Base-by-base conservation (phyloP, 441 rosid genomes). In the Theobroma grandiflorum region DNA sequence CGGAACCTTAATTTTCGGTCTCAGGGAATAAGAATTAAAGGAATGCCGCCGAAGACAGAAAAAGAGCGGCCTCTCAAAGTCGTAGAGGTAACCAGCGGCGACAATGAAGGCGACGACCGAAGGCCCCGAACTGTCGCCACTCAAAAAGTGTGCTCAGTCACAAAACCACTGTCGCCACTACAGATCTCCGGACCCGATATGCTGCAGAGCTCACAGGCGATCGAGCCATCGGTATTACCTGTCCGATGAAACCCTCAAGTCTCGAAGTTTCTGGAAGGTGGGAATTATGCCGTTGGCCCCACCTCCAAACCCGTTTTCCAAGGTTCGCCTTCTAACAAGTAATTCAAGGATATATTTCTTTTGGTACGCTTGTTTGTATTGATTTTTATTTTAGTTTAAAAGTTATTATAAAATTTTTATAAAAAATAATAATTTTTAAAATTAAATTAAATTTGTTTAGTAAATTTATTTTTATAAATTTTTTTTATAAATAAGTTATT, bases 191-290 rank as follows among this genome's bases (percentile, higher is more conserved):
- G 9, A 49, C 69, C 82, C 0, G 78, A 78, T 26, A 1, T 77
- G 2, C 77, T 47, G 57, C 87, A 76, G 80, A 80, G 72, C 37
- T 2, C 84, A 12, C 65, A 42, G 20, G 47, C 82, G 11, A 71
- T 18, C 65, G 38, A 77, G 45, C 40, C 82, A 45, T 71, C 84
- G 78, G 76, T 70, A 52, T 57, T 76, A 61, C 73, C 83, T 26
- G 73, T 59, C 78, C 43, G 11, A 59, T 52, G 85, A 82, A 80
- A 62, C 71, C 81, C 82, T 87, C 40, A 93, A 84, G 49, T 87
- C 85, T 67, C 89, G 96, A 63, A 90, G 93, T 79, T 96, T 96
- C 89, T 96, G 97, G 98, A 93, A 92, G 67, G 98, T 98, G 38
- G 98, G 98, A 12, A 88, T 76, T 87, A 72, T 58, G 84, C 72